Percentiles rank a stretch among this genome's conserved stretches.
Evolutionary conservation across 1,284 basidiomycete species (phyloP).

Genomic region (Fomitopsis schrenkii): DNA sequence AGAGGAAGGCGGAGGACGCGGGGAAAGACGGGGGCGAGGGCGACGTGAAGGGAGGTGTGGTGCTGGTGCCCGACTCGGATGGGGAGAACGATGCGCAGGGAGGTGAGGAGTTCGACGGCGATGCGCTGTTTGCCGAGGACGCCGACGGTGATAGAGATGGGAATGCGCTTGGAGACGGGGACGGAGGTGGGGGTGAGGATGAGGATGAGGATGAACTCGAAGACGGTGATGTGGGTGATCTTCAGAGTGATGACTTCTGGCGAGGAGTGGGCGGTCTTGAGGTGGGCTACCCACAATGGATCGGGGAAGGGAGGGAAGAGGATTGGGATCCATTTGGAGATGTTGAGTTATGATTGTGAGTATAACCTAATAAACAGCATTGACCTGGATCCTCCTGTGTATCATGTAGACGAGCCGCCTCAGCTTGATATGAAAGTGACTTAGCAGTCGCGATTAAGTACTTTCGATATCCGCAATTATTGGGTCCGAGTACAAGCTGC

Average conservation of each 20-base stretch:
- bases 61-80: neutral
- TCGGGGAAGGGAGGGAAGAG: constrained; percentile 1
- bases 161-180: neutral
- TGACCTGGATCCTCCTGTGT: no score
- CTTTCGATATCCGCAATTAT: no score
- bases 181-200: neutral
- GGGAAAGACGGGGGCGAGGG: neutral
- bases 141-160: neutral
- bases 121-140: neutral
- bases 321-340: constrained; percentile 7
- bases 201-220: neutral
- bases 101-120: neutral
- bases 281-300: neutral
- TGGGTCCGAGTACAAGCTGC: no score
- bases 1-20: constrained; percentile 4
- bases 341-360: neutral
- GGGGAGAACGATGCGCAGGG: neutral
- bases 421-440: no score
- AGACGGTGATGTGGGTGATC: neutral
- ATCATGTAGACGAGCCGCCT: no score
- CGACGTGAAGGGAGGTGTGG: neutral
- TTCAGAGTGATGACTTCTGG: neutral
- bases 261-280: neutral
- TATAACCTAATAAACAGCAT: no score
- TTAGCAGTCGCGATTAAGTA: no score